A percentile compares a stretch with the other conserved stretches of the same genome.
These are phyloP conservation scores for Sisymbrium irio DNA, from an alignment of 345 rosid species.

Conservation along the genomic window DNA sequence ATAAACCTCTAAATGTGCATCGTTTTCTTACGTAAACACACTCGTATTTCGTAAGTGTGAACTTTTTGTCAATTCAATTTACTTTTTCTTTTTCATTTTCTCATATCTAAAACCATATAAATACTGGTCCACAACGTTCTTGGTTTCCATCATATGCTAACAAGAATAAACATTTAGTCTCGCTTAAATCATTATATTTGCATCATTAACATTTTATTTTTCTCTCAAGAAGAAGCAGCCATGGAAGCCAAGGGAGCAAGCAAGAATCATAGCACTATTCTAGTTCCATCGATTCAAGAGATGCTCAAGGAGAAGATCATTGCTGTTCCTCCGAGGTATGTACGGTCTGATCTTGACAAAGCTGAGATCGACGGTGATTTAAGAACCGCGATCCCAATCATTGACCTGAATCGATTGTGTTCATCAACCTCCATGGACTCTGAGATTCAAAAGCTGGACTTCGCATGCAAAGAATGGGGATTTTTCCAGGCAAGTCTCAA, in stretches of 20 bases:
- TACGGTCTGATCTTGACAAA: constrained; percentile 14
- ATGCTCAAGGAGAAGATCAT: constrained; percentile 18
- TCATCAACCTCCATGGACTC: constrained; percentile 11
- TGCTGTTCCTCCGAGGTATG: constrained; percentile 21
- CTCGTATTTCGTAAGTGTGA: not conserved
- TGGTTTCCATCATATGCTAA: not conserved
- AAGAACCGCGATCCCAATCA: constrained; percentile 7
- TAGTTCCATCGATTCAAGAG: constrained; percentile 31
- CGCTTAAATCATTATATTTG: not conserved
- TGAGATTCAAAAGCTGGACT: constrained; percentile 39
- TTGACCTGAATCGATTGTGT: constrained; percentile 12
- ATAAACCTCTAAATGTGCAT: not conserved
- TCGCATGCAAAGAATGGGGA: constrained; percentile 62
- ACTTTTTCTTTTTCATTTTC: not conserved
- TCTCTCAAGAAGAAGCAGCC: not conserved
- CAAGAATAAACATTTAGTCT: not conserved
- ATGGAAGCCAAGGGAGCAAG: constrained; percentile 7
- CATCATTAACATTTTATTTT: not conserved
- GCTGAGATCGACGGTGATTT: not conserved
- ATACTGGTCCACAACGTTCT: not conserved
- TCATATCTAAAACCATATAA: not conserved
- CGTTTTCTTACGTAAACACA: not conserved
- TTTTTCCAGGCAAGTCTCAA: constrained; percentile 31
- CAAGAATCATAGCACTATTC: constrained; percentile 1
- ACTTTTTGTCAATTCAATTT: not conserved